A percentile compares a stretch with the other conserved stretches of the same genome.
phyloP scores from a whole-genome alignment of 495 filamentous ascomycete genomes.

The Trichoderma gamsii region DNA sequence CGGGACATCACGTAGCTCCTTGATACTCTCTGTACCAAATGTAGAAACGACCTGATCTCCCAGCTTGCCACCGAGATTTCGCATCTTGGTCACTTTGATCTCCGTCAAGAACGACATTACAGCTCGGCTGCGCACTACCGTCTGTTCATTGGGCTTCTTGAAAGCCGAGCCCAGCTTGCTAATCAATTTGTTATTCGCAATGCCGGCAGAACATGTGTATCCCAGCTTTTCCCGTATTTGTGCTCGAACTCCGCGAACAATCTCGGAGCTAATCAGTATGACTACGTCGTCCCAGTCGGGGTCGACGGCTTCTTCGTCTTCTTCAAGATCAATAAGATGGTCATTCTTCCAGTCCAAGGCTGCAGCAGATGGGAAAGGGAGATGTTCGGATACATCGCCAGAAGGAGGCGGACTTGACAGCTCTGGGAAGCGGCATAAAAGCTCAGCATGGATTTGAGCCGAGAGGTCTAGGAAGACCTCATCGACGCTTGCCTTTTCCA shows the following conservation, averaged over 20 bases:
- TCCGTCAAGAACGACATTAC: constrained; percentile 70
- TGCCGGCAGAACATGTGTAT: constrained; percentile 87
- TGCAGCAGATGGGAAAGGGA: constrained; percentile 69
- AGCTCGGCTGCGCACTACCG: constrained; percentile 78
- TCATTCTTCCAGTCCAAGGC: constrained; percentile 78
- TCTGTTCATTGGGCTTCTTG: constrained; percentile 93
- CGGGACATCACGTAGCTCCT: constrained; percentile 65
- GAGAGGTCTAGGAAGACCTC: constrained; percentile 93
- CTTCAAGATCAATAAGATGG: constrained; percentile 69
- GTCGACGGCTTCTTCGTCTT: constrained; percentile 69
- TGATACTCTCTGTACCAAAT: constrained; percentile 76
- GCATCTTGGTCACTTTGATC: constrained; percentile 94
- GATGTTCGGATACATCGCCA: constrained; percentile 61
- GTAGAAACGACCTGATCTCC: constrained; percentile 72
- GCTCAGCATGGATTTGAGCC: constrained; percentile 65
- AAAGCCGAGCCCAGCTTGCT: constrained; percentile 85
- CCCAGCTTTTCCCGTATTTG: constrained; percentile 60
- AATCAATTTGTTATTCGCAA: constrained; percentile 90
- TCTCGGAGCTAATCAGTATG: constrained; percentile 78
- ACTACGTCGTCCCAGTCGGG: constrained; percentile 96
- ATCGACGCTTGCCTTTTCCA: constrained; percentile 87
- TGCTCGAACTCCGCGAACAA: constrained; percentile 68
- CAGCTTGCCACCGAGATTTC: constrained; percentile 93
- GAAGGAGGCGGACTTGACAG: constrained; percentile 56
- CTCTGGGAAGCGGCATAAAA: constrained; percentile 76